Evolutionary conservation across 202 grass and related monocot species (phyloP).

Genomic region (Schoenoplectus triqueter): DNA sequence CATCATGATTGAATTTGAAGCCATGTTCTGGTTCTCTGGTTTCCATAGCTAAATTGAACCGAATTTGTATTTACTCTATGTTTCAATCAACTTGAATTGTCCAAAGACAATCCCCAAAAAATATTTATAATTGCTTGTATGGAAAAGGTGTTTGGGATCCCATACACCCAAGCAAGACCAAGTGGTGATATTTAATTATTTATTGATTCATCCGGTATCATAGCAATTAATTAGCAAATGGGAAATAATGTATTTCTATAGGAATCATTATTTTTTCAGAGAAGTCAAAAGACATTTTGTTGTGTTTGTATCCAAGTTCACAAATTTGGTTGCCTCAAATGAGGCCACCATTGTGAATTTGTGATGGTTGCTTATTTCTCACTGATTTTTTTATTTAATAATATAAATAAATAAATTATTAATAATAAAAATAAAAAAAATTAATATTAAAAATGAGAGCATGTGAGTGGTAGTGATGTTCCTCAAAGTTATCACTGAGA

Average conservation of each 20-base stretch:
- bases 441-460: too few relatives aligned
- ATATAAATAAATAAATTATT: too few relatives aligned
- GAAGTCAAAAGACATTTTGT: too few relatives aligned
- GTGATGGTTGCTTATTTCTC: too few relatives aligned
- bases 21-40: not conserved
- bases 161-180: not conserved
- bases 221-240: not conserved
- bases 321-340: not conserved
- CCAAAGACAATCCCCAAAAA: not conserved
- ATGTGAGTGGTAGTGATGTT: too few relatives aligned
- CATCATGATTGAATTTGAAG: not conserved
- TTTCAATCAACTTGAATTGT: not conserved
- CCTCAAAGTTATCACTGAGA: too few relatives aligned
- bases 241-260: not conserved
- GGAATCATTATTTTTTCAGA: too few relatives aligned
- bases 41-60: not conserved
- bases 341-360: not conserved
- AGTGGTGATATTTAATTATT: not conserved
- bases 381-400: too few relatives aligned
- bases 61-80: not conserved
- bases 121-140: not conserved
- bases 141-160: not conserved
- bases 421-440: too few relatives aligned
- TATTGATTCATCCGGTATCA: not conserved
- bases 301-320: not conserved